A percentile compares a stretch with the other conserved stretches of the same genome.
Conservation (phyloP, 2,329 filamentous ascomycete species). For the Bimuria novae-zelandiae region DNA sequence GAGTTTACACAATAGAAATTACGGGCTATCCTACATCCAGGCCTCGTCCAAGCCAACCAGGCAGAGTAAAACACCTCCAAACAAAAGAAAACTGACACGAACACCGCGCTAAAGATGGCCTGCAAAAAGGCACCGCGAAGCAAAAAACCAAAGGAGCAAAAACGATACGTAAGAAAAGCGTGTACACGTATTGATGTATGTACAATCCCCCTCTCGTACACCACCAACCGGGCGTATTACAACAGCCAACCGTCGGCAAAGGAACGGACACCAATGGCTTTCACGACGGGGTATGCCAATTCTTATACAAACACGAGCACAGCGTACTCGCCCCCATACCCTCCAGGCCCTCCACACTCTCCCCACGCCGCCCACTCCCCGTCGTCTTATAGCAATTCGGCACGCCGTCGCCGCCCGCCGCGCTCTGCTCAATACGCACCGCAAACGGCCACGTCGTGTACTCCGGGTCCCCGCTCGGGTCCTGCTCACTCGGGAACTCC, state of each 20-base stretch:
- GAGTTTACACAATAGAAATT: not conserved
- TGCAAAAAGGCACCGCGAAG: not conserved
- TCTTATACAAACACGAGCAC: slow-evolving; percentile 56
- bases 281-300: slow-evolving; percentile 34
- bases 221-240: no score
- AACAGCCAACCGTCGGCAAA: no score
- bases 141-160: not conserved
- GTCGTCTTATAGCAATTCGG: slow-evolving; percentile 58
- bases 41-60: not conserved
- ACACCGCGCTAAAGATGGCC: slow-evolving; percentile 9
- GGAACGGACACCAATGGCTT: no score
- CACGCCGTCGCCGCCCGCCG: slow-evolving; percentile 53
- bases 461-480: slow-evolving; percentile 40
- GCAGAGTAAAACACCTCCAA: no score
- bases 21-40: not conserved
- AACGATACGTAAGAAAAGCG: not conserved
- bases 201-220: no score
- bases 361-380: slow-evolving; percentile 43
- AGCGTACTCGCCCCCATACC: slow-evolving; percentile 40
- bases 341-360: slow-evolving; percentile 42
- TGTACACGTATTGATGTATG: not conserved
- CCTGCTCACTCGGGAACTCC: slow-evolving; percentile 41
- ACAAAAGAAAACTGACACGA: not conserved
- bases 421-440: slow-evolving; percentile 60
- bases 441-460: slow-evolving; percentile 48